Evolutionary conservation across 768 basidiomycete species (phyloP), one percentile per base, ranked within the genome.

Genomic region (Leucosporidium creatinivorum): DNA sequence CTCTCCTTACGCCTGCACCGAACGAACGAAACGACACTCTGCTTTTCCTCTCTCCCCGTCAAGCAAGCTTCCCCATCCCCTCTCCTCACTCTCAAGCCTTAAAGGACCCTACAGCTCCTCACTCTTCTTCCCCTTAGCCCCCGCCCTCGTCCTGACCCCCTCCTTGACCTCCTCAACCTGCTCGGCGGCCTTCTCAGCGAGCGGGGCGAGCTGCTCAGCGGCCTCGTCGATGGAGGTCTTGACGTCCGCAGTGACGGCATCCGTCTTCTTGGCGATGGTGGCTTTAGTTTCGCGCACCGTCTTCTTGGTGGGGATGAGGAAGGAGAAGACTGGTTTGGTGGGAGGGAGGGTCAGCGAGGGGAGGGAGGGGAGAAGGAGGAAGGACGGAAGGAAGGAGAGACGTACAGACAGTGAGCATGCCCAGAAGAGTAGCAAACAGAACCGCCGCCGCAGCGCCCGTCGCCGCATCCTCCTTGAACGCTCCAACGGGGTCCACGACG

Each of bases 401-500:
- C 70, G 51, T 49, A 72, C 70, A 51, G 56, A 73, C 63, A 13
- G 87, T 89, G 71, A 98, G 78, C 86, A 96, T 86, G 58, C 88
- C 88, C 76, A 96, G 84, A 72, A 96, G 77, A 51, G 89, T 90
- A 74, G 94, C 82, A 58, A 85, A 86, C 69, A 85, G 87, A 67
- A 81, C 82, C 9, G 61, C 73, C 72, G 97, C 82, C 69, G 85
- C 89, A 56, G 83, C 87, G 73, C 86, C 91, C 61, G 89, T 89
- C 80, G 93, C 88, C 57, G 93, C 93, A 76, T 93, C 86, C 49
- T 87, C 81, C 82, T 88, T 89, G 83, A 97, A 83, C 51, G 96
- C 93, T 30, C 79, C 78, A 61, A 91, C 75, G 31, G 91, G 93
- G 78, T 94, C 86, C 56, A 83, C 77, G 77, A 85, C 85, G 71